Conservation (phyloP, 176 grass and related monocot genomes). For the Eragrostis nindensis region DNA sequence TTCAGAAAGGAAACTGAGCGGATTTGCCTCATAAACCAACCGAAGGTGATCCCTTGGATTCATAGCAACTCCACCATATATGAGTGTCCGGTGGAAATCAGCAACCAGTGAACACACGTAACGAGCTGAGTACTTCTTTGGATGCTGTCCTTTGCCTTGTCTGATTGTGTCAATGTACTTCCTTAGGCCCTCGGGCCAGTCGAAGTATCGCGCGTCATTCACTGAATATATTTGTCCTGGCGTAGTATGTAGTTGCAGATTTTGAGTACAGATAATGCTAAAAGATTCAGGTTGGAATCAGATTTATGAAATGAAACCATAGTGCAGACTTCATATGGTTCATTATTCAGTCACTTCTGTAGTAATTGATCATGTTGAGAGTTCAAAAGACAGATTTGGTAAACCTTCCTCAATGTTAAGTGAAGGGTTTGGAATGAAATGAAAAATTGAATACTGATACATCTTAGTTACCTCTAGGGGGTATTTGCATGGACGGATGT, state of each 20-base stretch:
- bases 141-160: conserved; percentile 87
- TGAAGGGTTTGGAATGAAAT: not conserved
- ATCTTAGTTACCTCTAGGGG: conserved; percentile 64
- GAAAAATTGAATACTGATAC: not conserved
- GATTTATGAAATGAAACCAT: not conserved
- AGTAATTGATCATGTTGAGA: not conserved
- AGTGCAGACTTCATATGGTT: not conserved
- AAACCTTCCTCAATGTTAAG: not conserved
- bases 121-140: conserved; percentile 93
- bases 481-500: conserved; percentile 79
- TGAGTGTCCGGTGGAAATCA: conserved; percentile 83
- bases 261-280: conserved; percentile 33
- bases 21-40: conserved; percentile 89
- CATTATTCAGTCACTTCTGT: not conserved
- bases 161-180: conserved; percentile 88
- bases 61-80: conserved; percentile 91
- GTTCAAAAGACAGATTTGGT: not conserved
- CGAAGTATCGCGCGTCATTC: conserved; percentile 90
- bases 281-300: conserved; percentile 12
- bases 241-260: conserved; percentile 13
- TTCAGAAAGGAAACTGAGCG: conserved; percentile 88
- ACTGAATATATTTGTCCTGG: conserved; percentile 97
- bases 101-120: conserved; percentile 92
- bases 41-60: conserved; percentile 95
- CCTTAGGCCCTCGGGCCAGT: conserved; percentile 90